Evolutionary conservation across 768 basidiomycete genomes (phyloP), one percentile per base, ranked within the genome.

Genomic region (Podaxis mareebaensis): DNA sequence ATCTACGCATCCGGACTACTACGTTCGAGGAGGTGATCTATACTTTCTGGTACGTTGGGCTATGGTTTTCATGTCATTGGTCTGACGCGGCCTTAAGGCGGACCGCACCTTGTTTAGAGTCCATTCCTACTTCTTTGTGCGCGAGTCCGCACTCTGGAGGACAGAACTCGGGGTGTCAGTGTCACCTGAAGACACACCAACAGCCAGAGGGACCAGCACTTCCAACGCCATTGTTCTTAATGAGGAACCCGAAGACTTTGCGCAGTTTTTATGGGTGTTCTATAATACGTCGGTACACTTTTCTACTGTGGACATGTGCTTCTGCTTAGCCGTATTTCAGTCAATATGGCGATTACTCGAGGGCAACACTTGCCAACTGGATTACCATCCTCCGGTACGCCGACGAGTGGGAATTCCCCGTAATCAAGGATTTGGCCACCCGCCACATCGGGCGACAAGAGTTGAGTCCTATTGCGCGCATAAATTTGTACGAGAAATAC

Each of bases 211-310:
- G 0, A 70, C 70, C 2, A 74, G 71, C 0, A 75, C 79, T 24
- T 11, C 63, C 0, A 73, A 71, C 15, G 75, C 79, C 0, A 73
- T 81, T 24, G 70, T 75, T 0, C 72, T 88, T 1, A 75, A 79
- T 12, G 75, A 78, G 11, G 78, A 75, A 26, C 74, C 78, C 0
- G 71, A 75, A 3, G 84, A 86, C 20, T 85, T 88, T 57, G 76
- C 79, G 12, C 79, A 78, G 0, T 82, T 89, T 51, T 71, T 87
- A 0, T 86, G 82, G 83, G 79, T 88, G 0, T 85, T 88, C 48
- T 89, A 89, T 57, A 87, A 87, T 53, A 75, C 79, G 87, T 88
- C 63, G 62, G 84, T 76, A 11, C 52, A 15, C 28, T n/a, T 20
- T 12, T 44, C 13, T 20, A 4, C 3, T 33, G 33, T 15, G 42